phyloP scores from a whole-genome alignment of 2,329 filamentous ascomycete genomes.

The Aspergillus phoenicis region DNA sequence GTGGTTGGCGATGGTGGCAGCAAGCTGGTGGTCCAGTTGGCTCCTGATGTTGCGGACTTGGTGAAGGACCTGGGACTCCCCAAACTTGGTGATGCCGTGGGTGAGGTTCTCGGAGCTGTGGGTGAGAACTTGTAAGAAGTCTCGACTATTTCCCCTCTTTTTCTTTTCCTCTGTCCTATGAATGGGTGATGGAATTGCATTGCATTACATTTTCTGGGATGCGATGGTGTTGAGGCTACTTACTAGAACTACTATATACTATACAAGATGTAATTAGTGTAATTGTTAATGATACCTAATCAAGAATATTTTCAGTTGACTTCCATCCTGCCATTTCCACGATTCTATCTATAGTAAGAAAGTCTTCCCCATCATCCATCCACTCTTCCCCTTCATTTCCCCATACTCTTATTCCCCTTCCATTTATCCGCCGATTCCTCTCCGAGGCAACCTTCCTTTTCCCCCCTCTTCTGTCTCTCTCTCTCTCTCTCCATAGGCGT shows the following conservation, averaged over 20 bases:
- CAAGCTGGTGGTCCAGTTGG: conserved; percentile 27
- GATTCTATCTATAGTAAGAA: too few species aligned
- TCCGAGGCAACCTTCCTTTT: background rate
- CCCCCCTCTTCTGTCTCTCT: background rate
- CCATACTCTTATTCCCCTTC: too few species aligned
- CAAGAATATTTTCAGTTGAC: too few species aligned
- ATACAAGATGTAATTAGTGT: background rate
- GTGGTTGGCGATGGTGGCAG: conserved; percentile 26
- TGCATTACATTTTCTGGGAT: too few species aligned
- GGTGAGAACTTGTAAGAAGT: conserved; percentile 10
- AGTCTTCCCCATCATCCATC: background rate
- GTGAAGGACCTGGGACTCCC: background rate
- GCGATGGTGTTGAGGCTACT: too few species aligned
- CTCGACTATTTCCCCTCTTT: conserved; percentile 1
- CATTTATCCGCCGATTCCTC: background rate
- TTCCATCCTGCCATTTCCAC: too few species aligned
- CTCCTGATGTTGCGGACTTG: conserved; percentile 25
- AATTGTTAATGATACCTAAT: background rate
- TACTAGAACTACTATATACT: background rate
- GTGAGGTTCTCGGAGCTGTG: background rate
- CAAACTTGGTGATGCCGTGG: background rate
- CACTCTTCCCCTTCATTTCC: background rate
- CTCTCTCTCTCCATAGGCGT: background rate
- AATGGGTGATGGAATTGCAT: too few species aligned
- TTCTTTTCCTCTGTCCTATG: background rate